These are phyloP conservation scores for Tephrocybe rancida DNA, from an alignment of 768 basidiomycete genomes.

Conservation along the genomic window DNA sequence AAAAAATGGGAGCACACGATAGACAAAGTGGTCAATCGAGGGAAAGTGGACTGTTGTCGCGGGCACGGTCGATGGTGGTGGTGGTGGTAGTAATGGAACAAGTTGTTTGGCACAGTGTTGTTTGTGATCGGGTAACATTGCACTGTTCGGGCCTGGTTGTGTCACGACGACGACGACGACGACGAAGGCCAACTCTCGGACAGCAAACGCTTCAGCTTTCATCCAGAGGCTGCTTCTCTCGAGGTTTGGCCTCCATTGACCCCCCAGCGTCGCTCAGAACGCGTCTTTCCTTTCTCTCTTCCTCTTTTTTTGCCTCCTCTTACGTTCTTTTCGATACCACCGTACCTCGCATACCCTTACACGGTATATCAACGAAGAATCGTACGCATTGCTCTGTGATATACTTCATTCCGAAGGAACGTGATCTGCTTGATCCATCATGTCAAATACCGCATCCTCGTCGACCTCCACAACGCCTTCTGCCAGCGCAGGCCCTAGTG, in stretches of 20 bases:
- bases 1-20: too few species aligned
- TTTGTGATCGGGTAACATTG: conserved; percentile 19
- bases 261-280: conserved; percentile 31
- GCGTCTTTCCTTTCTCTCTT: conserved; percentile 40
- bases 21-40: background rate
- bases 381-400: conserved; percentile 17
- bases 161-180: conserved; percentile 37
- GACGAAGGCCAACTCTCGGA: conserved; percentile 23
- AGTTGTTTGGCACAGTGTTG: conserved; percentile 15
- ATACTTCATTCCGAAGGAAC: conserved; percentile 15
- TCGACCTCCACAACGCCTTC: conserved; percentile 47
- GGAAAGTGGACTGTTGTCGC: background rate
- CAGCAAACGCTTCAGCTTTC: conserved; percentile 24
- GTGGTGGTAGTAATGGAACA: background rate
- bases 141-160: conserved; percentile 24
- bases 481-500: conserved; percentile 50
- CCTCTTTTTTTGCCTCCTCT: conserved; percentile 25
- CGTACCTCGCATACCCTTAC: conserved; percentile 20
- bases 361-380: conserved; percentile 16
- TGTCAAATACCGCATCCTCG: conserved; percentile 55
- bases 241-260: conserved; percentile 31
- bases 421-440: conserved; percentile 28
- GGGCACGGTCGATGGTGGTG: background rate
- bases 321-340: conserved; percentile 22
- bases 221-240: conserved; percentile 33